Evolutionary conservation across 768 basidiomycete species (phyloP), one percentile per base, ranked within the genome.

Genomic region (Galerina sulciceps): DNA sequence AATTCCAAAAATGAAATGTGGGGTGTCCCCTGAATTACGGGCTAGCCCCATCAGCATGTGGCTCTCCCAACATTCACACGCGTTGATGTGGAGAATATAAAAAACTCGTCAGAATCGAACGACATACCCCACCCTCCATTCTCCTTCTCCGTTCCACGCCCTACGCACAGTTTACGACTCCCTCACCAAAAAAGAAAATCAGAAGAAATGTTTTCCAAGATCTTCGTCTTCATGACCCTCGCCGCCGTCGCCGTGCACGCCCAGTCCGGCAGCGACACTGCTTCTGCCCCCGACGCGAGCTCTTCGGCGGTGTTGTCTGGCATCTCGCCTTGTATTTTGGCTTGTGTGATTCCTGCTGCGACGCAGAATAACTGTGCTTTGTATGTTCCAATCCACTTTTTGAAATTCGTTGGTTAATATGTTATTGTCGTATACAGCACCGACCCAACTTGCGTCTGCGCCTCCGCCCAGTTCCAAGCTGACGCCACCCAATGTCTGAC

Each of bases 401-500:
- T 23, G 35, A 10, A 11, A 10, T 40, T 53, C 17, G 22, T 17
- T 23, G 41, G 37, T 36, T 53, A 11, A 56, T 43, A 3, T 34
- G 15, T 34, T 22, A 9, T 23, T 8, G 9, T 36, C 1, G 37
- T 48, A 15, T 18, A 13, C 13, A 70, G 69, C 60, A 58, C 66
- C 37, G 60, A 70, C 44, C n/a, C 53, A 1, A 2, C 23, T 2
- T 70, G 69, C 31, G 66, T 68, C 23, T 70, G 69, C 54, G 50
- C 57, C 1, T 70, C 69, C 13, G 63, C 65, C 1, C 63, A 67
- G 38, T 68, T 68, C 63, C 57, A 66, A 26, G 46, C 57, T 4
- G 66, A 63, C 15, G 69, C 67, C 2, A 53, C 59, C n/a, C 58
- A 58, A 2, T 70, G 69, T 44, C 55, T 70, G 15, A 17, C 35